Evolutionary conservation across 2,329 filamentous ascomycete genomes (phyloP).

Genomic region (Phaeophleospora eucalypticola): DNA sequence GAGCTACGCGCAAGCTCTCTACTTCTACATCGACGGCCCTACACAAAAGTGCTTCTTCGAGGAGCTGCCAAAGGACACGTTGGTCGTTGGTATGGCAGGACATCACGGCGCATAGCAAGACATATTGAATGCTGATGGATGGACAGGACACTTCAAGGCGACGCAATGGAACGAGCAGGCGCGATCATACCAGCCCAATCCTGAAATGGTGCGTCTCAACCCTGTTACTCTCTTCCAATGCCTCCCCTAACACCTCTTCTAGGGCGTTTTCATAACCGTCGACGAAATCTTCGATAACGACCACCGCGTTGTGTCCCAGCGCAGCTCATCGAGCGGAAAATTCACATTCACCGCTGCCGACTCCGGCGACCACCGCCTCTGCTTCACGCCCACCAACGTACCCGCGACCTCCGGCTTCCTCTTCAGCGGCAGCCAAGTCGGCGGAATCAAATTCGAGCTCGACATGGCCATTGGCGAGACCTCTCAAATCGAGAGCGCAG

Average conservation of each 20-base stretch:
- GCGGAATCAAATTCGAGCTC: conserved; percentile 76
- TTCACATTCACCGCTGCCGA: conserved; percentile 97
- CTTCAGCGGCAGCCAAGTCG: conserved; percentile 58
- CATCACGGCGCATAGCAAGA: background rate
- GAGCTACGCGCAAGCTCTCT: conserved; percentile 71
- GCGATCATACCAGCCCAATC: conserved; percentile 66
- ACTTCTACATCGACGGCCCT: conserved; percentile 90
- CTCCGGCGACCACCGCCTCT: conserved; percentile 91
- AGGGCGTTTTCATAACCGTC: conserved; percentile 81
- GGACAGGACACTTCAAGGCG: conserved; percentile 72
- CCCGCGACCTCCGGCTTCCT: conserved; percentile 70
- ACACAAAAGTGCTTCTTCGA: conserved; percentile 95
- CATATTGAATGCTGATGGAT: conserved; percentile 4
- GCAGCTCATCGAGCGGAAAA: conserved; percentile 68
- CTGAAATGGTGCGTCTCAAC: conserved; percentile 45
- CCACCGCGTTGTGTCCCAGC: conserved; percentile 89
- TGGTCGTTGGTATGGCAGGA: conserved; percentile 70
- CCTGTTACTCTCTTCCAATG: background rate
- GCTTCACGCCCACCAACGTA: conserved; percentile 80
- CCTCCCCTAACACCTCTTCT: conserved; percentile 9
- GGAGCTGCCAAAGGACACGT: conserved; percentile 92
- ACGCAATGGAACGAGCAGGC: conserved; percentile 74
- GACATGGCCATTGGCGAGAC: conserved; percentile 95
- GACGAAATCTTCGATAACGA: conserved; percentile 97
- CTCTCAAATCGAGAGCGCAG: conserved; percentile 84